phyloP scores from a whole-genome alignment of 345 rosid genomes.

The Linum trigynum region DNA sequence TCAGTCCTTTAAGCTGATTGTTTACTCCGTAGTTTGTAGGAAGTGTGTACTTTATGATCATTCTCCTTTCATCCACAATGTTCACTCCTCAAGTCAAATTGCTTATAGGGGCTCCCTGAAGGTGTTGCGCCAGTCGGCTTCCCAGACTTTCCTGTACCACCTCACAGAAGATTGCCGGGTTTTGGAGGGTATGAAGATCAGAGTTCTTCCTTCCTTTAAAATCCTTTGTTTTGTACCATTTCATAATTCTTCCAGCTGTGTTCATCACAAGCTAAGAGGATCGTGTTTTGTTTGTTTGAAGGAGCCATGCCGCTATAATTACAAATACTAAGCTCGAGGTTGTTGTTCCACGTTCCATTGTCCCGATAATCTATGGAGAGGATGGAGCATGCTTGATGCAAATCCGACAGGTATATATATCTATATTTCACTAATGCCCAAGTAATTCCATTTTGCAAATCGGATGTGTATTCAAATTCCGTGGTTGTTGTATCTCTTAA shows the following conservation, averaged over 20 bases:
- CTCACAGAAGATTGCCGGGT: conserved; percentile 40
- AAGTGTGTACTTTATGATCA: no score
- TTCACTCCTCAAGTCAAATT: conserved; percentile 4
- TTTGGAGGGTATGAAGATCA: conserved; percentile 41
- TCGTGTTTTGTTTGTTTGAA: conserved; percentile 15
- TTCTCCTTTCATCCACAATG: no score
- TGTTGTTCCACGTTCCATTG: conserved; percentile 59
- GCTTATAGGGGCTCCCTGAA: conserved; percentile 38
- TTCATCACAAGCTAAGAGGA: conserved; percentile 1
- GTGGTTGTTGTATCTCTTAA: conserved; percentile 3
- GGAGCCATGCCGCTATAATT: conserved; percentile 48
- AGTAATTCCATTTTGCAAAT: not conserved
- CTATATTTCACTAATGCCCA: not conserved
- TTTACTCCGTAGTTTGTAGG: not conserved
- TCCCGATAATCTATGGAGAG: conserved; percentile 59
- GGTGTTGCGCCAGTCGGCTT: conserved; percentile 35
- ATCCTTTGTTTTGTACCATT: not conserved
- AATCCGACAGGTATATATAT: conserved; percentile 45
- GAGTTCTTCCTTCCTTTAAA: not conserved
- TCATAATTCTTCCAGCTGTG: conserved; percentile 4
- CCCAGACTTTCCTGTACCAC: conserved; percentile 43
- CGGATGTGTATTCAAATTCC: not conserved
- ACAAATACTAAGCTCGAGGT: conserved; percentile 69
- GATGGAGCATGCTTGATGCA: conserved; percentile 67
- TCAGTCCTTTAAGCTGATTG: not conserved